Conservation (phyloP, 257 asterid genomes). For the Rhazya stricta region DNA sequence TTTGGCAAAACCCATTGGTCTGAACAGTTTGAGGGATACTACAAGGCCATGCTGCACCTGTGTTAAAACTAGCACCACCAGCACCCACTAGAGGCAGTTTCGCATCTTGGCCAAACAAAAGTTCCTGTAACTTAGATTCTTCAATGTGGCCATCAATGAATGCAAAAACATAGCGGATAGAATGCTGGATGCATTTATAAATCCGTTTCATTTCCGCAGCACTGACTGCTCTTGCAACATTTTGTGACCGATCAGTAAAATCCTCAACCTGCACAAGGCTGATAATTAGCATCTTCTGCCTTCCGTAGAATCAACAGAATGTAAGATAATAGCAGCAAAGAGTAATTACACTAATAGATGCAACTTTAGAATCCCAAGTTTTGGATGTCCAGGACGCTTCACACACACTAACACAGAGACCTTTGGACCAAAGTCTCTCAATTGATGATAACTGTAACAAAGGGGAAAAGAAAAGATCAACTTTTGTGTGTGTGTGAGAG, state of each 20-base stretch:
- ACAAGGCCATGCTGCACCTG: background rate
- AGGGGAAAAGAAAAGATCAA: conserved; percentile 10
- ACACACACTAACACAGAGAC: conserved; percentile 74
- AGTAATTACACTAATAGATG: conserved; percentile 55
- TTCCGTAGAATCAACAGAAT: background rate
- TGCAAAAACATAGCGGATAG: conserved; percentile 39
- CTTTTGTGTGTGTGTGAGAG: too few species aligned
- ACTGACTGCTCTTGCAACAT: conserved; percentile 91
- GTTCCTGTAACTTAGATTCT: conserved; percentile 40
- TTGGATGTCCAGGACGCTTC: conserved; percentile 70
- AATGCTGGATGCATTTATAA: conserved; percentile 49
- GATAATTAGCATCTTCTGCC: conserved; percentile 12
- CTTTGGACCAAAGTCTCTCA: conserved; percentile 79
- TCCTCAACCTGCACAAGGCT: conserved; percentile 68
- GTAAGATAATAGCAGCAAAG: conserved; percentile 7
- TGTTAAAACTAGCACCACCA: conserved; percentile 16
- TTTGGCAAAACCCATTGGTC: background rate
- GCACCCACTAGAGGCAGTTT: conserved; percentile 20
- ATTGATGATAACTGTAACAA: conserved; percentile 68
- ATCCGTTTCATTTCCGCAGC: conserved; percentile 53
- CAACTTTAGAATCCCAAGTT: conserved; percentile 74
- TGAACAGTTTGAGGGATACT: background rate
- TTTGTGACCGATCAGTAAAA: conserved; percentile 69
- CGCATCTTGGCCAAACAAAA: conserved; percentile 52
- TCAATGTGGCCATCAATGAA: conserved; percentile 51